Evolutionary conservation across 768 basidiomycete species (phyloP).

Genomic region (Albatrellus ellisii): DNA sequence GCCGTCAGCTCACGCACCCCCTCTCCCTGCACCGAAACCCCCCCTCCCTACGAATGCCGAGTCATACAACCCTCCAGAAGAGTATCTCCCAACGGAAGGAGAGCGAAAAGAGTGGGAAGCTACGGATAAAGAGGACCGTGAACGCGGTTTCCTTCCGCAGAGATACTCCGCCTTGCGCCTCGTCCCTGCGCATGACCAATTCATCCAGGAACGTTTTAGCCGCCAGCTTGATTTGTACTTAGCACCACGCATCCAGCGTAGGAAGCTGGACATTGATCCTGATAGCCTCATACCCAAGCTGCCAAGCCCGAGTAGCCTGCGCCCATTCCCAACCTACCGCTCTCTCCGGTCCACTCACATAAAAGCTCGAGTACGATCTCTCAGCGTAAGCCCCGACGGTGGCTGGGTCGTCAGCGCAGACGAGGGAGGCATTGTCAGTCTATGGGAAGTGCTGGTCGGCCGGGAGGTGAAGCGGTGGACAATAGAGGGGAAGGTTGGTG

Average conservation of each 20-base stretch:
- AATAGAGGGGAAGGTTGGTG: conserved; percentile 65
- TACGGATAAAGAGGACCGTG: conserved; percentile 78
- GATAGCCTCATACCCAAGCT: conserved; percentile 86
- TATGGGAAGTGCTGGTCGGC: conserved; percentile 91
- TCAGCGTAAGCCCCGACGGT: conserved; percentile 78
- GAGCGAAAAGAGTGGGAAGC: conserved; percentile 78
- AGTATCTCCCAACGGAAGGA: conserved; percentile 79
- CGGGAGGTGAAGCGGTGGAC: conserved; percentile 81
- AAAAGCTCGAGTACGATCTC: conserved; percentile 53
- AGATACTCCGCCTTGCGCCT: conserved; percentile 77
- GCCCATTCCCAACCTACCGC: conserved; percentile 86
- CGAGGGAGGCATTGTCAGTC: conserved; percentile 70
- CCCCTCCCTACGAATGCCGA: conserved; percentile 86
- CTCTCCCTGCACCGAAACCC: conserved; percentile 86
- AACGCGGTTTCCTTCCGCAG: conserved; percentile 78
- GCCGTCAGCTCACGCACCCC: conserved; percentile 67
- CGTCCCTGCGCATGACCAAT: conserved; percentile 83
- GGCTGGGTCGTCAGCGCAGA: conserved; percentile 89
- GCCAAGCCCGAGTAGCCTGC: conserved; percentile 81
- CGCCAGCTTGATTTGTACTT: conserved; percentile 94
- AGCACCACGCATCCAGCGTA: conserved; percentile 81
- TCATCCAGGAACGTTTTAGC: conserved; percentile 88
- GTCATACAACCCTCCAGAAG: conserved; percentile 96
- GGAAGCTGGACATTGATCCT: conserved; percentile 86
- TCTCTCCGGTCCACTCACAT: conserved; percentile 61